Evolutionary conservation across 2,329 filamentous ascomycete genomes (phyloP).

Genomic region (Aspergillus pseudoterreus): DNA sequence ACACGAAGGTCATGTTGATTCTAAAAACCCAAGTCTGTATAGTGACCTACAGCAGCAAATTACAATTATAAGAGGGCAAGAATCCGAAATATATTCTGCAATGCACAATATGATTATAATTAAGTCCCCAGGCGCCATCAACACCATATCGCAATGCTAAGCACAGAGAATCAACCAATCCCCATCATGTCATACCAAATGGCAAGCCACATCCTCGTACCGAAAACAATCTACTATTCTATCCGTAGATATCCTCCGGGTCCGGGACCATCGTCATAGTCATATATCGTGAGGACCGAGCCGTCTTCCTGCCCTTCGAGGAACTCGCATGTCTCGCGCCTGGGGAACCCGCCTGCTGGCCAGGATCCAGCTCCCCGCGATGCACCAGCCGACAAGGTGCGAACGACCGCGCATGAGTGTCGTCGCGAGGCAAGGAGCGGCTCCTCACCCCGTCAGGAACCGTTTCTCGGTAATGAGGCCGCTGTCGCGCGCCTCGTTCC

Average conservation of each 20-base stretch:
- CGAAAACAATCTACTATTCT: slow-evolving; percentile 8
- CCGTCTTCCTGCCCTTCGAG: slow-evolving; percentile 19
- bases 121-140: too few relatives aligned
- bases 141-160: not conserved
- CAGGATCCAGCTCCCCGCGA: slow-evolving; percentile 6
- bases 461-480: not conserved
- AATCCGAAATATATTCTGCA: too few relatives aligned
- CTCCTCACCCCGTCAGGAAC: not conserved
- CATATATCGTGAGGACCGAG: slow-evolving; percentile 22
- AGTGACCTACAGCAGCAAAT: too few relatives aligned
- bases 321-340: slow-evolving; percentile 10
- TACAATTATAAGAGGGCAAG: too few relatives aligned
- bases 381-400: not conserved
- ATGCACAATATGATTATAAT: too few relatives aligned
- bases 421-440: too few relatives aligned
- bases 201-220: not conserved
- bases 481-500: not conserved
- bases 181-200: not conserved
- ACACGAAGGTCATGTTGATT: too few relatives aligned
- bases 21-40: too few relatives aligned
- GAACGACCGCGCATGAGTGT: too few relatives aligned
- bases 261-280: slow-evolving; percentile 36
- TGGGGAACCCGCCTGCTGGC: not conserved
- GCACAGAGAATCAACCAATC: not conserved
- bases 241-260: slow-evolving; percentile 34